A percentile compares a stretch with the other conserved stretches of the same genome.
phyloP scores from a whole-genome alignment of 2,329 filamentous ascomycete species.

The Scopulariopsis brevicaulis region DNA sequence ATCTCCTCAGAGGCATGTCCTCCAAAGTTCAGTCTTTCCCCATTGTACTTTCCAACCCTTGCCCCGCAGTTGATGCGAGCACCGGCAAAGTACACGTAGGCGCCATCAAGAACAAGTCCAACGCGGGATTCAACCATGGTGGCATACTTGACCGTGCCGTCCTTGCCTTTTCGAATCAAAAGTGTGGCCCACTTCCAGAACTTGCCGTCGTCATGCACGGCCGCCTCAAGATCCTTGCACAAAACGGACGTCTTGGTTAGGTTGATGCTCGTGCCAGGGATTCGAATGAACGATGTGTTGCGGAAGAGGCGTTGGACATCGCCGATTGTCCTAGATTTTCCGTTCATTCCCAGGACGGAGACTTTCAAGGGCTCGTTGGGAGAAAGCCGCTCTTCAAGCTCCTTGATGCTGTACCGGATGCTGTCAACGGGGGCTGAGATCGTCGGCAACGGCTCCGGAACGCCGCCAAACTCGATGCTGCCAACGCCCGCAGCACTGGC shows the following conservation, averaged over 20 bases:
- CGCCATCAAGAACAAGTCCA: conserved; percentile 30
- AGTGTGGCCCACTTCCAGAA: conserved; percentile 19
- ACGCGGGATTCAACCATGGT: conserved; percentile 30
- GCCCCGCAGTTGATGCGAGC: conserved; percentile 28
- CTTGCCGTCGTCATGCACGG: not conserved
- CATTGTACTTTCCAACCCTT: conserved; percentile 7
- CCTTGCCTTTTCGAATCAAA: conserved; percentile 15
- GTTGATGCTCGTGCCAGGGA: conserved; percentile 24
- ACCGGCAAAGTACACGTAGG: conserved; percentile 32
- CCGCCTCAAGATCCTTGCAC: conserved; percentile 8
- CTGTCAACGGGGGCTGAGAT: not conserved
- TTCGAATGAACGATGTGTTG: conserved; percentile 17
- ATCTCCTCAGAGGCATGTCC: conserved; percentile 17
- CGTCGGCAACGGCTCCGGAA: conserved; percentile 5
- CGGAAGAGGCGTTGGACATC: conserved; percentile 22
- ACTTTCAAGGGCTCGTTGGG: conserved; percentile 16
- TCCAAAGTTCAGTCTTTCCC: conserved; percentile 12
- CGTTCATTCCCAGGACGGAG: conserved; percentile 25
- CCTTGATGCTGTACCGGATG: conserved; percentile 11
- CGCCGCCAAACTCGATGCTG: conserved; percentile 8
- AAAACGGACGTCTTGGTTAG: conserved; percentile 24
- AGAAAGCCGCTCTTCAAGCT: conserved; percentile 20
- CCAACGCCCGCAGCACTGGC: conserved; percentile 11
- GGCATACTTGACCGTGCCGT: conserved; percentile 22
- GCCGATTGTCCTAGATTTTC: conserved; percentile 17